phyloP scores from a whole-genome alignment of 1,139 yeast species.

The Yamadazyma sp. region DNA sequence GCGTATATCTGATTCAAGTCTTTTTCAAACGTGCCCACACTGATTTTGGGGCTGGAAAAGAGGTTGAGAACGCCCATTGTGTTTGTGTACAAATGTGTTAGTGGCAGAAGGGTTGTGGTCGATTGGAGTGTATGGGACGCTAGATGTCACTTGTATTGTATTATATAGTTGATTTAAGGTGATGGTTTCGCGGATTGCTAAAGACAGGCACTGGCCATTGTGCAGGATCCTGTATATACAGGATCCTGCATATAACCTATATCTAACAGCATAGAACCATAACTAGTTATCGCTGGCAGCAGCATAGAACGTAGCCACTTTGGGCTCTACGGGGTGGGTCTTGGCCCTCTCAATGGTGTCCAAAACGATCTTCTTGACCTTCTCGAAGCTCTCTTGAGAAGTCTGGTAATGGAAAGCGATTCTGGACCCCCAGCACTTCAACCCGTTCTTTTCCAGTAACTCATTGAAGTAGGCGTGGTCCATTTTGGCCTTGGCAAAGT shows the following conservation, averaged over 20 bases:
- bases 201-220: no score
- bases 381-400: conserved; percentile 63
- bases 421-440: conserved; percentile 72
- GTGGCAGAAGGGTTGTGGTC: neutral
- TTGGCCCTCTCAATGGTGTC: conserved; percentile 53
- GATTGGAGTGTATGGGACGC: no score
- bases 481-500: conserved; percentile 57
- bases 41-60: conserved; percentile 40
- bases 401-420: conserved; percentile 86
- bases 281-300: no score
- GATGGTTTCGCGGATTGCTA: no score
- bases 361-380: conserved; percentile 56
- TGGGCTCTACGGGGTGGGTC: conserved; percentile 21
- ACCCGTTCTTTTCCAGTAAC: conserved; percentile 57
- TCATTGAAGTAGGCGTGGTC: conserved; percentile 55
- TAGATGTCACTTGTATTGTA: no score
- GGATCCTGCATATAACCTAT: no score
- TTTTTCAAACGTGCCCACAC: conserved; percentile 51
- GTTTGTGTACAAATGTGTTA: neutral
- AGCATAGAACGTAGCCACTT: conserved; percentile 3
- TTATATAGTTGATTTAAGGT: no score
- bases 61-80: conserved; percentile 20
- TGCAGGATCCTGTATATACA: no score
- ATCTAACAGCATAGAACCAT: no score
- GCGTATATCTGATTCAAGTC: conserved; percentile 46